Percentiles rank a stretch among this genome's conserved stretches.
These are phyloP conservation scores for Hammondia hammondi DNA, from an alignment of 169 alveolate genomes.

Conservation along the genomic window DNA sequence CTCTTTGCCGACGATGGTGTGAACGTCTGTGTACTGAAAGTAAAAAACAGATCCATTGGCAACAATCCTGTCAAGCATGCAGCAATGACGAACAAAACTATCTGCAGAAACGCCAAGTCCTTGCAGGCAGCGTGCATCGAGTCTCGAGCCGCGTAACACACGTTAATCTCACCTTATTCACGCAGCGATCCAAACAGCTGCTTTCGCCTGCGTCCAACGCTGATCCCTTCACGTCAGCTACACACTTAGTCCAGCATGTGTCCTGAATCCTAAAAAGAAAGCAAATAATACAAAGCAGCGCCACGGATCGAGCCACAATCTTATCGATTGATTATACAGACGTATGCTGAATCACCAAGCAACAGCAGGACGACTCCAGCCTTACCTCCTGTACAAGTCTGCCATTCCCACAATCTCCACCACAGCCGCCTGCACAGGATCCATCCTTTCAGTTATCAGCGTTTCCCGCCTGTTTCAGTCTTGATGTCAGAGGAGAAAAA, in stretches of 20 bases:
- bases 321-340: too few relatives aligned
- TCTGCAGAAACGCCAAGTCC: too few relatives aligned
- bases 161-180: constrained; percentile 45
- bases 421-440: constrained; percentile 70
- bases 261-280: constrained; percentile 53
- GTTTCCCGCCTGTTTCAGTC: not conserved
- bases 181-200: constrained; percentile 66
- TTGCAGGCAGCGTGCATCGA: too few relatives aligned
- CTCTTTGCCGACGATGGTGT: constrained; percentile 61
- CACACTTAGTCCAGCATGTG: constrained; percentile 70
- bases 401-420: constrained; percentile 72
- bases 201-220: constrained; percentile 70
- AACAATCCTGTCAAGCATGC: not conserved
- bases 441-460: constrained; percentile 29
- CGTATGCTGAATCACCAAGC: not conserved
- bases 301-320: too few relatives aligned
- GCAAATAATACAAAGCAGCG: not conserved
- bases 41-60: not conserved
- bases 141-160: not conserved
- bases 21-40: constrained; percentile 68
- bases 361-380: not conserved
- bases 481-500: not conserved
- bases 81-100: not conserved
- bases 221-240: constrained; percentile 55
- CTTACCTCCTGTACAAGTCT: constrained; percentile 70